Base-by-base conservation (phyloP, 805 yeast species). In the Lipomyces mesembrius region DNA sequence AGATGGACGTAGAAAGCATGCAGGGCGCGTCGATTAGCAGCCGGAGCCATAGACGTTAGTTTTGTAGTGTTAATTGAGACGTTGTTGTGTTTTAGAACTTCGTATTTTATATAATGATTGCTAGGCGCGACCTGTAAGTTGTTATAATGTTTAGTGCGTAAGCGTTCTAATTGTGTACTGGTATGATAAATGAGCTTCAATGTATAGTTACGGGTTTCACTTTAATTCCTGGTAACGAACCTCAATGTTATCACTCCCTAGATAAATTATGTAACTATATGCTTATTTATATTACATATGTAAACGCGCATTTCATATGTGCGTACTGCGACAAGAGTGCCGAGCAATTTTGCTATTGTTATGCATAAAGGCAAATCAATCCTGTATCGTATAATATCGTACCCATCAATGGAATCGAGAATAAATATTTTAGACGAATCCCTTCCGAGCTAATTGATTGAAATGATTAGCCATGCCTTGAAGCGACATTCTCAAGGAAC, bases 1-100 rank as follows among this genome's bases (percentile, higher is more conserved):
- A 80, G 68, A 73, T 74, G 65, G 79, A 76, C 63, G 70, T 73
- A 43, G 78, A 76, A 61, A 57, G 32, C 20, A 46, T 69, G 39
- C 71, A 66, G 54, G 60, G 60, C 17, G 66, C 65, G 22, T 67
- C 71, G 14, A 57, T 34, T n/a, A 62, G 71, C 29, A 61, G 71
- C 22, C 51, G 69, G 20, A 37, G 68, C 29, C 64, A 53, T 32
- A 57, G 57, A 29, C 63, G 64, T 59, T 64, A 59, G 54, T 37
- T 52, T n/a, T 11, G 0, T 25, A 12, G n/a, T 9, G 53, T 37
- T 17, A n/a, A 17, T 8, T 17, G 49, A 9, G 22, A 43, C 0
- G n/a, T 3, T 43, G 49, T 2, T 43, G 49, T 17, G 22, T 43
- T 43, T n/a, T 43, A 43, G 49, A n/a, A 43, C 49, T 43, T 43